Evolutionary conservation across 179 eudicot genomes (phyloP), one percentile per base, ranked within the genome.

Genomic region (Vitellaria paradoxa): DNA sequence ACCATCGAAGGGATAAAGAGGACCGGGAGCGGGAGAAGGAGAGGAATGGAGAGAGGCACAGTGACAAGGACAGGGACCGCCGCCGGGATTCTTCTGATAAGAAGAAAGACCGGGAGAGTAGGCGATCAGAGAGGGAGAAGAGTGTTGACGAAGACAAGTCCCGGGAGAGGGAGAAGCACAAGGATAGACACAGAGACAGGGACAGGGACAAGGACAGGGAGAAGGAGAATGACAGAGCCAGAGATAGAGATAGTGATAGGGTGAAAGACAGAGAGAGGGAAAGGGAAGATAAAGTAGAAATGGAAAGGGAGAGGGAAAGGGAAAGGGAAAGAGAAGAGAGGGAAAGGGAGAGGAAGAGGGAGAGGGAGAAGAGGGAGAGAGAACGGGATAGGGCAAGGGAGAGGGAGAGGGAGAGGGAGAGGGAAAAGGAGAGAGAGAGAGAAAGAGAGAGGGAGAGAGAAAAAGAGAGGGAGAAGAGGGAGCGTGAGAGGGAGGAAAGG

Each of bases 101-200:
- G 74, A 70, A 53, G 62, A 77, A 68, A 68, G 91, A 85, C 64
- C 78, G 82, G 66, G 82, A 69, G 73, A 69, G 62, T 70, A 70
- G 62, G 74, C 62, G 85, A 69, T 64, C 77, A 2, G 89, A 88
- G 72, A 79, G 84, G 69, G 88, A 86, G 56, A 78, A 65, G 42
- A 86, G 89, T 79, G 85, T 77, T 53, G 89, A 91, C 73, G 74
- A 70, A 1, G 89, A 84, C 18, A 90, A 83, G 76, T 77, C 82
- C 56, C 78, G 74, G 79, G 91, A 84, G 64, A 82, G 77, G 85
- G 85, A 83, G 24, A 83, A 70, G 68, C 80, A 70, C 74, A 70
- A 70, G 74, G 74, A 70, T 52, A 24, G 81, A 62, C 87, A 75
- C 79, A 82, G 68, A 65, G 88, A 78, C 37, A 66, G 73, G 72